Evolutionary conservation across 345 rosid genomes (phyloP).

Genomic region (Anastatica hierochuntica): DNA sequence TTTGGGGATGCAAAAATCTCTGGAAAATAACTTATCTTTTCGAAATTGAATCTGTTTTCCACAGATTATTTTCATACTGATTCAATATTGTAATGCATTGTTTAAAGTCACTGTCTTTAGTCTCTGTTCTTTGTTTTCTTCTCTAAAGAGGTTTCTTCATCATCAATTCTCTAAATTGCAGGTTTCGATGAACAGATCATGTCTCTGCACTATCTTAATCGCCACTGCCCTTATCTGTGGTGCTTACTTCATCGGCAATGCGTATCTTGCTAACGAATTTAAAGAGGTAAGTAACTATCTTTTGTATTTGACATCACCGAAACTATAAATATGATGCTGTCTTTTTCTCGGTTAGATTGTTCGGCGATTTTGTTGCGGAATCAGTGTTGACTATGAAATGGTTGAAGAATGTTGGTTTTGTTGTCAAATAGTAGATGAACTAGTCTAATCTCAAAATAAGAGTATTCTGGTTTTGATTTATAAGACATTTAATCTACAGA

Average conservation of each 20-base stretch:
- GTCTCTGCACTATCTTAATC: constrained; percentile 42
- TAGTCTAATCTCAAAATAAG: background rate
- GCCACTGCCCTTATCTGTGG: constrained; percentile 40
- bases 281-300: constrained; percentile 40
- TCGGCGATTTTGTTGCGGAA: background rate
- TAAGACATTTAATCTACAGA: constrained; percentile 33
- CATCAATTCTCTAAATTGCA: constrained; percentile 7
- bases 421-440: background rate
- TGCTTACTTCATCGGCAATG: constrained; percentile 49
- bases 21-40: background rate
- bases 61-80: no score
- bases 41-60: background rate
- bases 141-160: background rate
- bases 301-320: background rate
- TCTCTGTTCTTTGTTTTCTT: constrained; percentile 1
- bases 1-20: background rate
- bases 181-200: constrained; percentile 42
- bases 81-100: no score
- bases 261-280: constrained; percentile 36
- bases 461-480: background rate
- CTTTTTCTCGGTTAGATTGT: background rate
- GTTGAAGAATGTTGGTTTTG: background rate
- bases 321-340: background rate
- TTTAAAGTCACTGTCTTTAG: background rate
- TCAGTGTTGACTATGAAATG: background rate